These are phyloP conservation scores for Phytophthora pseudosyringae DNA, from an alignment of 352 stramenopile species.

Conservation along the genomic window DNA sequence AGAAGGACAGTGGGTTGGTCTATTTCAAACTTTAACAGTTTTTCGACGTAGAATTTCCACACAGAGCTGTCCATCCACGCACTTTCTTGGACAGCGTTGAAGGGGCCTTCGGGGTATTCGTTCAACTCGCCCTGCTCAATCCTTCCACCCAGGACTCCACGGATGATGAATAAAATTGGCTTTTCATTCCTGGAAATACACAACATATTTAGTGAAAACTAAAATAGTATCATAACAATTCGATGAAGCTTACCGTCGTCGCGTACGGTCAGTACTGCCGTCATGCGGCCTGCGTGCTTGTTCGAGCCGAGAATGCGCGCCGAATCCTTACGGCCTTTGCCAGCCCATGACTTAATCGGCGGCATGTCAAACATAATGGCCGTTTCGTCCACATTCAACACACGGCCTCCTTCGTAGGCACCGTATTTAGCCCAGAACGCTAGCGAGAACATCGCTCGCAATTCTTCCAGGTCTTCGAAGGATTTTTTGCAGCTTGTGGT, in stretches of 20 bases:
- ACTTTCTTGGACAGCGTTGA: slow-evolving; percentile 5
- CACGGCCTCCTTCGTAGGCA: not conserved
- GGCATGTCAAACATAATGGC: too few relatives aligned
- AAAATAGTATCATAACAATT: not conserved
- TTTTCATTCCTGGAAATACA: slow-evolving; percentile 8
- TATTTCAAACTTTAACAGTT: slow-evolving; percentile 14
- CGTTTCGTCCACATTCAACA: slow-evolving; percentile 18
- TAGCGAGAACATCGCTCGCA: not conserved
- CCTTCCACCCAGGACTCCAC: not conserved
- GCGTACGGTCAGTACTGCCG: slow-evolving; percentile 4
- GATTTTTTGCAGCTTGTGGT: slow-evolving; percentile 1
- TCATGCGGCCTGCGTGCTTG: slow-evolving; percentile 1
- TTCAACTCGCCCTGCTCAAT: not conserved
- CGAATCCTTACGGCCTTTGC: slow-evolving; percentile 1
- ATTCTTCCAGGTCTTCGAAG: slow-evolving; percentile 1
- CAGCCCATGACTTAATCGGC: slow-evolving; percentile 5
- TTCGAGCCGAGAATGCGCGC: slow-evolving; percentile 4
- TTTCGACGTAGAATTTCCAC: slow-evolving; percentile 9
- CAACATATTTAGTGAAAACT: not conserved
- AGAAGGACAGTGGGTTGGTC: slow-evolving; percentile 1
- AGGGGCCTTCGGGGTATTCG: not conserved
- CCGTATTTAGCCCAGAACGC: not conserved
- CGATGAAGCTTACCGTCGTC: slow-evolving; percentile 15
- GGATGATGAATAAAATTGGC: slow-evolving; percentile 7
- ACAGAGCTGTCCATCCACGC: slow-evolving; percentile 7